Conservation (phyloP, 1,139 yeast species). For the Kluyveromyces marxianus region DNA sequence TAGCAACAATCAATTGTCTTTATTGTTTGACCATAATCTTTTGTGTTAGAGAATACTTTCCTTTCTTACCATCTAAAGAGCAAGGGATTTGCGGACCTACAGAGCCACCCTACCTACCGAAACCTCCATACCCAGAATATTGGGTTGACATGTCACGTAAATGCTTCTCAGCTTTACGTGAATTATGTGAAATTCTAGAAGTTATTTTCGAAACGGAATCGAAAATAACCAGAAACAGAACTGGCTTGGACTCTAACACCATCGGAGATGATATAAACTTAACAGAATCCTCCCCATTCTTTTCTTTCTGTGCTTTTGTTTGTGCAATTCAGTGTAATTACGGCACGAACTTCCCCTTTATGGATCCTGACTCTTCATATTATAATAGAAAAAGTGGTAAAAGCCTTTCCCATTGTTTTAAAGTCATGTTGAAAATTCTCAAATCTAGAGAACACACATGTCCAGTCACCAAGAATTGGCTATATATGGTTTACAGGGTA, state of each 20-base stretch:
- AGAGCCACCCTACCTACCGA: constrained; percentile 4
- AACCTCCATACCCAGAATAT: constrained; percentile 6
- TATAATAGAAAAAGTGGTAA: constrained; percentile 2
- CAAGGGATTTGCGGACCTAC: constrained; percentile 6
- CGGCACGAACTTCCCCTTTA: constrained; percentile 9
- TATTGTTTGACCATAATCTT: constrained; percentile 6
- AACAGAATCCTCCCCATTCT: constrained; percentile 7
- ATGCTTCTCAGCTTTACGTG: constrained; percentile 6
- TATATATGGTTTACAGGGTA: constrained; percentile 7
- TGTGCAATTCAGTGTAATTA: constrained; percentile 9
- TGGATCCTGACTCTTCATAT: constrained; percentile 10
- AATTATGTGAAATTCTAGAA: constrained; percentile 5
- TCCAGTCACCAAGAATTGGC: constrained; percentile 9
- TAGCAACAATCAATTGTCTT: constrained; percentile 7
- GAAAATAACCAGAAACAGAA: neutral
- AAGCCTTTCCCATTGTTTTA: constrained; percentile 3
- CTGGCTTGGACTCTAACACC: neutral
- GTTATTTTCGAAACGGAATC: constrained; percentile 1
- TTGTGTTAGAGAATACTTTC: constrained; percentile 9
- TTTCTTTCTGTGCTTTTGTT: constrained; percentile 9
- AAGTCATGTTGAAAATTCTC: constrained; percentile 4
- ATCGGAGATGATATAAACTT: neutral
- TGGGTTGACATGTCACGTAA: constrained; percentile 8
- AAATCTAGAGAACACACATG: constrained; percentile 3
- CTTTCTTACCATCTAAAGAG: constrained; percentile 9